Base-by-base conservation (phyloP, 495 filamentous ascomycete genomes). In the Xylaria venustula region DNA sequence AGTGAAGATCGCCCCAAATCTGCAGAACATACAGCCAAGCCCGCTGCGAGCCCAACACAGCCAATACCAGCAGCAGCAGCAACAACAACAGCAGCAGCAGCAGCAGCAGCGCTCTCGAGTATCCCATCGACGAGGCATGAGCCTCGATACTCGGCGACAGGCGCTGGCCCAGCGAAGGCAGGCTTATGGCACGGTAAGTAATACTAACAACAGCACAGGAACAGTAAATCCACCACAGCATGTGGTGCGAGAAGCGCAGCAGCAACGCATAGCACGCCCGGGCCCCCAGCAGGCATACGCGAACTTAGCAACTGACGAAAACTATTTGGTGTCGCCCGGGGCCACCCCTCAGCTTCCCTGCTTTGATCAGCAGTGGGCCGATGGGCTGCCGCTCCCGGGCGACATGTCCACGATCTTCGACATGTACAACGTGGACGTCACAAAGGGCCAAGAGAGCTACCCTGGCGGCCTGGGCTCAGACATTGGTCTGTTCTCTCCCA, bases 91-190 rank as follows among this genome's bases (percentile, higher is more conserved):
- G 60, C 77, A 75, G 64, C 63, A 72, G 25, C 71, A 71, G 20
- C 73, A 75, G 41, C 67, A 62, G 14, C 73, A 71, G 61, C 75
- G 75, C 36, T 64, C 68, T 28, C 74, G 77, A 69, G 70, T 77
- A 68, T 77, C 81, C 70, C 89, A 93, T 71, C 83, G 89, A 74
- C 84, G 90, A 73, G 90, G 90, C 67, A 86, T 90, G 77, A 92
- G 88, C 74, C 77, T 94, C 58, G 90, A 92, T 77, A 85, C 86
- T 58, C 79, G 84, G 74, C 81, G 73, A 77, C 81, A 78, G 73
- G 73, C 72, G 61, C 74, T 75, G 37, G 63, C 70, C 17, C 69
- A 69, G 75, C 76, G 73, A 64, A 79, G 72, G 71, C 83, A 83
- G 76, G 81, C 80, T 56, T 79, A 73, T 60, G 37, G 59, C 47